Evolutionary conservation across 2,329 filamentous ascomycete species (phyloP).

Genomic region (Trichophyton rubrum): DNA sequence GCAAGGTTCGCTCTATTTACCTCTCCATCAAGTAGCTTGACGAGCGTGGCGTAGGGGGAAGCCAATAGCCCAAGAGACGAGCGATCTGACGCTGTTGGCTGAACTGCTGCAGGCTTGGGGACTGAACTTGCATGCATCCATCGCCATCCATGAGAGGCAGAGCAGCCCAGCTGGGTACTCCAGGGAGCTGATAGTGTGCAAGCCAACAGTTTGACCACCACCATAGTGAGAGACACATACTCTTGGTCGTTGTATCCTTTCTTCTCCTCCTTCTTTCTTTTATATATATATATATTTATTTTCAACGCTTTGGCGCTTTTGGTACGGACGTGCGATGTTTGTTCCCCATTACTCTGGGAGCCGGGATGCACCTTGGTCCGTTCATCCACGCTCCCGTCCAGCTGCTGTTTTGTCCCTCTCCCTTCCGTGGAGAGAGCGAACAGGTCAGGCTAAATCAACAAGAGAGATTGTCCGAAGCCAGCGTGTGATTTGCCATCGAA

Average conservation of each 20-base stretch:
- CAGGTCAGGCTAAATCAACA: not conserved
- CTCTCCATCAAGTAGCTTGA: not conserved
- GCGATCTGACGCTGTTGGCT: not conserved
- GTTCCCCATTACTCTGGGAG: not conserved
- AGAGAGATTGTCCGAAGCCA: not conserved
- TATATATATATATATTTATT: not conserved
- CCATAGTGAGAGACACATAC: too few species aligned
- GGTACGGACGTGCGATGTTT: not conserved
- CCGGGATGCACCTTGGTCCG: slow-evolving; percentile 2
- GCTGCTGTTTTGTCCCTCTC: not conserved
- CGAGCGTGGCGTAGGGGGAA: slow-evolving; percentile 2
- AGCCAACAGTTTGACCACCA: not conserved
- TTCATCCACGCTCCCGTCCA: not conserved
- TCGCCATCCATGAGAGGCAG: not conserved
- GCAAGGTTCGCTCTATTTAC: slow-evolving; percentile 1
- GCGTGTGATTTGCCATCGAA: not conserved
- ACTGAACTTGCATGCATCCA: not conserved
- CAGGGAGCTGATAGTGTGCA: not conserved
- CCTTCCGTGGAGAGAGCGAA: not conserved
- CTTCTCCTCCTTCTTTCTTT: not conserved
- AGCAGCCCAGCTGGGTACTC: not conserved
- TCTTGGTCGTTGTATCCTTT: not conserved
- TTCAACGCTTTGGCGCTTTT: slow-evolving; percentile 1
- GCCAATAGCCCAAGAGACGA: not conserved
- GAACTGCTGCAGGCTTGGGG: not conserved